phyloP scores from a whole-genome alignment of 148 eudicot genomes.

The Cornus controversa region DNA sequence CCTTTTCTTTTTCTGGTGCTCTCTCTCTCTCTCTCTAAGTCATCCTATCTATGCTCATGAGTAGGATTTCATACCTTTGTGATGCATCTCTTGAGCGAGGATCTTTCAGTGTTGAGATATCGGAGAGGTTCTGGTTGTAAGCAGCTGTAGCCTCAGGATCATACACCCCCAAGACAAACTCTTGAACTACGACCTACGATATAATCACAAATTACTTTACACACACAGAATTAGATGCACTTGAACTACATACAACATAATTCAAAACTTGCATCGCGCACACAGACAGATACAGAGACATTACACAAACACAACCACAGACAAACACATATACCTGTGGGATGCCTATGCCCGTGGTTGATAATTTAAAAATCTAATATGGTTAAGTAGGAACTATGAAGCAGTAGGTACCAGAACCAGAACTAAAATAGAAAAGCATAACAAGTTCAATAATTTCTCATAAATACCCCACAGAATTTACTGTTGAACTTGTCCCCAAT shows the following conservation, averaged over 20 bases:
- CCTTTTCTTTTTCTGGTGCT: background rate
- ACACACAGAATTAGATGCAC: constrained; percentile 13
- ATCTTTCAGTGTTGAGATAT: constrained; percentile 74
- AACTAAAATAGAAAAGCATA: too few relatives aligned
- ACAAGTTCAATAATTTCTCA: too few relatives aligned
- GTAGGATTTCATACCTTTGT: constrained; percentile 51
- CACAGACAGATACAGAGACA: background rate
- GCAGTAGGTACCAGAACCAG: too few relatives aligned
- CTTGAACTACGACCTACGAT: constrained; percentile 75
- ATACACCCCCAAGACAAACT: constrained; percentile 74
- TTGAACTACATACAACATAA: constrained; percentile 60
- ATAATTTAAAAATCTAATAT: too few relatives aligned
- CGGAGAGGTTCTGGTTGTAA: constrained; percentile 73
- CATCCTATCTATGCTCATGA: background rate
- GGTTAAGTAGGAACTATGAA: too few relatives aligned
- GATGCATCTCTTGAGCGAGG: constrained; percentile 95
- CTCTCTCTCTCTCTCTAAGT: background rate
- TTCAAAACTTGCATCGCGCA: background rate
- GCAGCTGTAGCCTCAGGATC: constrained; percentile 82
- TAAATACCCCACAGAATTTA: too few relatives aligned
- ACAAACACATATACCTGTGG: background rate
- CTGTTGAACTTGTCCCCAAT: too few relatives aligned
- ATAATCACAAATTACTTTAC: background rate
- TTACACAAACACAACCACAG: background rate
- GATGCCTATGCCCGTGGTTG: too few relatives aligned